Percentiles rank a stretch among this genome's conserved stretches.
phyloP scores from a whole-genome alignment of 2,329 filamentous ascomycete genomes.

The Aschersonia sp. region DNA sequence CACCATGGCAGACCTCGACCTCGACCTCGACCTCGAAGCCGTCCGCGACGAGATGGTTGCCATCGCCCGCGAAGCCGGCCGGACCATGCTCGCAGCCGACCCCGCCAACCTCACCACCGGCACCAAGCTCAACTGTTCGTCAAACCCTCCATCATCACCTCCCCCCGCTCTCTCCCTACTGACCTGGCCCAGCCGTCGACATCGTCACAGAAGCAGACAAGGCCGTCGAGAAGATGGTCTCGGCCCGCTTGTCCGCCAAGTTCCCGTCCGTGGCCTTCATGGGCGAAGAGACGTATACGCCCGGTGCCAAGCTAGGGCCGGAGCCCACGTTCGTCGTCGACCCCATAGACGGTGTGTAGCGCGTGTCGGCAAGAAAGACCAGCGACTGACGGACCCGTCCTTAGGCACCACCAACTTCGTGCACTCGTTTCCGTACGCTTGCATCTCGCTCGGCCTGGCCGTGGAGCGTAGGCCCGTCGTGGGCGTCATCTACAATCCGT shows the following conservation, averaged over 20 bases:
- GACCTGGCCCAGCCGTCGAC: conserved; percentile 39
- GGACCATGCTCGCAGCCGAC: conserved; percentile 48
- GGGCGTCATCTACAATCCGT: conserved; percentile 72
- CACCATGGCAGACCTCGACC: conserved; percentile 38
- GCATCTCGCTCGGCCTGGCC: conserved; percentile 62
- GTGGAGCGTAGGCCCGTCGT: conserved; percentile 46
- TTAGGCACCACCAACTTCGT: conserved; percentile 60
- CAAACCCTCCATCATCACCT: neutral
- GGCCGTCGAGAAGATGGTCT: conserved; percentile 50
- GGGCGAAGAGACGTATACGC: conserved; percentile 64
- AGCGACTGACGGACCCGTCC: neutral
- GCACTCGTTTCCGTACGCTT: conserved; percentile 60
- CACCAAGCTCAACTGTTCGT: conserved; percentile 51
- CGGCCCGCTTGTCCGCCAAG: conserved; percentile 29
- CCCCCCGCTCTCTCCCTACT: too few species aligned
- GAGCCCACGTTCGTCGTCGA: conserved; percentile 69
- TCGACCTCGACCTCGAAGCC: conserved; percentile 45
- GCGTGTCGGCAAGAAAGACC: too few species aligned
- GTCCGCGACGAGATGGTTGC: conserved; percentile 46
- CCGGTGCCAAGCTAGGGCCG: conserved; percentile 45
- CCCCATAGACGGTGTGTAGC: conserved; percentile 53
- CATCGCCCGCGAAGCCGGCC: conserved; percentile 48
- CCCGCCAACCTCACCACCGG: conserved; percentile 40
- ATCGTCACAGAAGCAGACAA: conserved; percentile 56
- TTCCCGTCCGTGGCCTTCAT: conserved; percentile 51